phyloP scores from a whole-genome alignment of 352 stramenopile species.

The Globisporangium barbulae region DNA sequence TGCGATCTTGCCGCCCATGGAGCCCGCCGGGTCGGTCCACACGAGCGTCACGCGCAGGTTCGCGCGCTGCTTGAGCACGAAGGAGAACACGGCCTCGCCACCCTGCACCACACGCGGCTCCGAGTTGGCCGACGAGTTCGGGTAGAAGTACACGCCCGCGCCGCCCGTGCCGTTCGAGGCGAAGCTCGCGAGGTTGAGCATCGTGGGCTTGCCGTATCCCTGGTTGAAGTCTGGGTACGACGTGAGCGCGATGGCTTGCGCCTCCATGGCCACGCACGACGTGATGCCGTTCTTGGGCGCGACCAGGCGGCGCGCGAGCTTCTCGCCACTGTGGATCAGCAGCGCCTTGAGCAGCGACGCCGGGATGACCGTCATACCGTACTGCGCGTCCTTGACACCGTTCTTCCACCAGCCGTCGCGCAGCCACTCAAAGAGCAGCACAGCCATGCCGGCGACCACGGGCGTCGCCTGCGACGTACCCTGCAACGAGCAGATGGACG shows the following conservation, averaged over 20 bases:
- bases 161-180: slow-evolving; percentile 23
- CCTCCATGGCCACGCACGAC: slow-evolving; percentile 42
- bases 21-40: slow-evolving; percentile 67
- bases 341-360: slow-evolving; percentile 74
- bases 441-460: slow-evolving; percentile 65
- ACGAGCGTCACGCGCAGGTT: slow-evolving; percentile 69
- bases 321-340: slow-evolving; percentile 74
- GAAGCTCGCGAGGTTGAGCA: slow-evolving; percentile 75
- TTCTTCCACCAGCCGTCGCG: slow-evolving; percentile 78
- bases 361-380: slow-evolving; percentile 53
- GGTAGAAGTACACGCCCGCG: slow-evolving; percentile 52
- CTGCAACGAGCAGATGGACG: slow-evolving; percentile 64
- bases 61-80: slow-evolving; percentile 45
- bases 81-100: slow-evolving; percentile 44
- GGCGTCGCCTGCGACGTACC: slow-evolving; percentile 78
- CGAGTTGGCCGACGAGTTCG: slow-evolving; percentile 41
- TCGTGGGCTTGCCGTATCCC: slow-evolving; percentile 78
- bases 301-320: slow-evolving; percentile 46
- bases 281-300: slow-evolving; percentile 36
- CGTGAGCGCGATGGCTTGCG: slow-evolving; percentile 27
- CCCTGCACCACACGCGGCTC: slow-evolving; percentile 56
- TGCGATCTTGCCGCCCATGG: slow-evolving; percentile 39
- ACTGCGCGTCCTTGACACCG: slow-evolving; percentile 48
- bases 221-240: slow-evolving; percentile 72
- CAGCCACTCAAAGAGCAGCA: slow-evolving; percentile 78